Evolutionary conservation across 2,329 filamentous ascomycete species (phyloP).

Genomic region (Zarea fungicola): DNA sequence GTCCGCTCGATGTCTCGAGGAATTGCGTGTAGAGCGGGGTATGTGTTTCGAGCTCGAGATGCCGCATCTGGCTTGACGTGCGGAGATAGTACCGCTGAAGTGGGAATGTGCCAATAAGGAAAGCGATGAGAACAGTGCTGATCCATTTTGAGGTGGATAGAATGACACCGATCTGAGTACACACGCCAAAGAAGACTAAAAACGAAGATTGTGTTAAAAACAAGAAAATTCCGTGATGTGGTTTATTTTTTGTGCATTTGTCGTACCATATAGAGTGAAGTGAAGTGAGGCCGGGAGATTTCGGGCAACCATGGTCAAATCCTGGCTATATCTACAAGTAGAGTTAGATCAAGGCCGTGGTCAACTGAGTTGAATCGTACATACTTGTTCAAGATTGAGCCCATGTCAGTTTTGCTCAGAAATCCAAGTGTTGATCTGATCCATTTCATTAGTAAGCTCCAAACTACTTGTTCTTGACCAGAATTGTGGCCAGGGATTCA

Average conservation of each 20-base stretch:
- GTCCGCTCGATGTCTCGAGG: slow-evolving; percentile 27
- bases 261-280: background rate
- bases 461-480: too few relatives aligned
- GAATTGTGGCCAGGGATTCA: too few relatives aligned
- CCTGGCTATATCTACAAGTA: background rate
- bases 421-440: background rate
- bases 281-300: background rate
- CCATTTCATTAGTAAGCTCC: too few relatives aligned
- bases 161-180: background rate
- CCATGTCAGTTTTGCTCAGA: background rate
- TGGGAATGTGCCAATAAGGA: slow-evolving; percentile 26
- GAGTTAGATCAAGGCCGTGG: background rate
- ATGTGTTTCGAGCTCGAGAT: slow-evolving; percentile 48
- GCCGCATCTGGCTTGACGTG: slow-evolving; percentile 49
- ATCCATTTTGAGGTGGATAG: background rate
- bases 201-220: too few relatives aligned
- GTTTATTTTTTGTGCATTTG: too few relatives aligned
- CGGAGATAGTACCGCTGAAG: slow-evolving; percentile 32
- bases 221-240: too few relatives aligned
- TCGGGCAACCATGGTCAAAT: background rate
- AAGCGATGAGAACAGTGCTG: background rate
- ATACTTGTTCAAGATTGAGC: background rate
- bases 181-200: background rate
- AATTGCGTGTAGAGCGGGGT: slow-evolving; percentile 38
- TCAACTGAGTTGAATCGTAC: background rate